Conservation (phyloP, 768 basidiomycete species). For the Trametes cubensis region DNA sequence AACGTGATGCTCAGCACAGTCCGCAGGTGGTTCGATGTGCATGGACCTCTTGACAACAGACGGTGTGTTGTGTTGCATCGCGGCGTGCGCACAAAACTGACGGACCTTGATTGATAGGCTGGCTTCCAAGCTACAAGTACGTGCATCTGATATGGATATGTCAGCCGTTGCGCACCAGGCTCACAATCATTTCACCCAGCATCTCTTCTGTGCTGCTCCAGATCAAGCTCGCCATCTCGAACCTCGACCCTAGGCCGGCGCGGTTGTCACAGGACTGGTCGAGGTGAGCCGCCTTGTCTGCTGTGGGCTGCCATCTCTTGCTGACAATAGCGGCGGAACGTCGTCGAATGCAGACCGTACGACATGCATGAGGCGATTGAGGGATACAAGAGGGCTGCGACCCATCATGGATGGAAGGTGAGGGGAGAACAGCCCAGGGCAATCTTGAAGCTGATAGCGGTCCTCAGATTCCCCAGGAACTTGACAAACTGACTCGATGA, state of each 20-base stretch:
- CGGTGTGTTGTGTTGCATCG: conserved; percentile 40
- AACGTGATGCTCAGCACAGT: background rate
- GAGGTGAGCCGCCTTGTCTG: conserved; percentile 31
- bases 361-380: conserved; percentile 57
- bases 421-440: conserved; percentile 3
- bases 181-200: conserved; percentile 23
- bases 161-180: background rate
- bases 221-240: conserved; percentile 71
- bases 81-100: background rate
- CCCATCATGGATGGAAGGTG: conserved; percentile 65
- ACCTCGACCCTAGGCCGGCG: conserved; percentile 64
- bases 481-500: conserved; percentile 8
- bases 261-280: conserved; percentile 57
- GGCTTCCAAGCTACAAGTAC: conserved; percentile 70
- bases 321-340: background rate
- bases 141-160: background rate
- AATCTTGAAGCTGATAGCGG: background rate
- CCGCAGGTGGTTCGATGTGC: conserved; percentile 69
- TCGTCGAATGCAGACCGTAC: conserved; percentile 39
- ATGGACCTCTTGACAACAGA: conserved; percentile 72
- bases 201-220: conserved; percentile 55
- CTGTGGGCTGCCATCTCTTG: background rate
- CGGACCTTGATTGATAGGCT: conserved; percentile 42
- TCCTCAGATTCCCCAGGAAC: conserved; percentile 7
- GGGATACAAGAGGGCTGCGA: conserved; percentile 68